These are phyloP conservation scores for Heritiera fomes DNA, from an alignment of 345 rosid species.

Conservation along the genomic window DNA sequence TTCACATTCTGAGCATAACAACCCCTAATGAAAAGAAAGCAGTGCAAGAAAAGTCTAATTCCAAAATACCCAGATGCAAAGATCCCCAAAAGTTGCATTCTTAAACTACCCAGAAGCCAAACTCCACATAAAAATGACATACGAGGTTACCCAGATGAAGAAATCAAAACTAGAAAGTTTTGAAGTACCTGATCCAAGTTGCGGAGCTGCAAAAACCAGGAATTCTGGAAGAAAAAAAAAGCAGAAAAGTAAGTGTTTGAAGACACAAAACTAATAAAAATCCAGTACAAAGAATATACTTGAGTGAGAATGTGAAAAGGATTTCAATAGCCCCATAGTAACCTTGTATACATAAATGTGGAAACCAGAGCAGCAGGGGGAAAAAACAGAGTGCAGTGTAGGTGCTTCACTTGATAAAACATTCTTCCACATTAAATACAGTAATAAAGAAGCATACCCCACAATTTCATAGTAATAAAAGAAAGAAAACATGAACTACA, in stretches of 20 bases:
- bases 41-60: conserved; percentile 10
- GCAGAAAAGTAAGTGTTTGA: background rate
- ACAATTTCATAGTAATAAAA: background rate
- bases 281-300: background rate
- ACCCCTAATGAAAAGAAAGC: background rate
- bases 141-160: background rate
- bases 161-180: conserved; percentile 24
- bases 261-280: background rate
- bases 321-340: conserved; percentile 20
- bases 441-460: background rate
- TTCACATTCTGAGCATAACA: conserved; percentile 2
- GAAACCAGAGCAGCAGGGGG: conserved; percentile 13
- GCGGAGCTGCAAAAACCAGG: conserved; percentile 27
- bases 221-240: conserved; percentile 21
- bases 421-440: conserved; percentile 6
- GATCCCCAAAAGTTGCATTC: conserved; percentile 2
- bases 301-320: conserved; percentile 21
- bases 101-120: conserved; percentile 11
- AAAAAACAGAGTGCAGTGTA: background rate
- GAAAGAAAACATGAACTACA: background rate
- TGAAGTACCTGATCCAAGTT: conserved; percentile 44
- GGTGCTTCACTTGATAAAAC: conserved; percentile 7
- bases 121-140: background rate
- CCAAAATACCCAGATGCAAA: conserved; percentile 33
- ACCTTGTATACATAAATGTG: background rate